A percentile compares a stretch with the other conserved stretches of the same genome.
Evolutionary conservation across 2,329 filamentous ascomycete genomes (phyloP).

Genomic region (Dactylellina leptospora): DNA sequence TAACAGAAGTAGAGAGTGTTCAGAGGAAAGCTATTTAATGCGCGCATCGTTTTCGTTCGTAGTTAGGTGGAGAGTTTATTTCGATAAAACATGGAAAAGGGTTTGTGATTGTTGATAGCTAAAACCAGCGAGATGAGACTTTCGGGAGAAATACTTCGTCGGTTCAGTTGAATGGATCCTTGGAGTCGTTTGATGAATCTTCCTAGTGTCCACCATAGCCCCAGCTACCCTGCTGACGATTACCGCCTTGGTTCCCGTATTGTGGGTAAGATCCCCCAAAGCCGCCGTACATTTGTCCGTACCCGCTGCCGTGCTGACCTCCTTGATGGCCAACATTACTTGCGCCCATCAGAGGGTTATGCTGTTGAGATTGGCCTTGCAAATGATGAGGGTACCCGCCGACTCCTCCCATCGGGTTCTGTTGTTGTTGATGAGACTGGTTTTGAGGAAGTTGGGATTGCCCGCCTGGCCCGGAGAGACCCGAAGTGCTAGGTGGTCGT

Average conservation of each 20-base stretch:
- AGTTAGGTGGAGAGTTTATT: conserved; percentile 43
- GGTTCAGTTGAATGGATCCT: conserved; percentile 12
- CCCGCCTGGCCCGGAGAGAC: conserved; percentile 54
- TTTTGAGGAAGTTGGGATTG: conserved; percentile 55
- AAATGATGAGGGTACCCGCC: conserved; percentile 53
- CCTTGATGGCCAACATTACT: conserved; percentile 33
- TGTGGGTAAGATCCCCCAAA: conserved; percentile 47
- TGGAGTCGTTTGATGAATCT: conserved; percentile 29
- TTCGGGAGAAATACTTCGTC: background rate
- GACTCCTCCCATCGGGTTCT: conserved; percentile 38
- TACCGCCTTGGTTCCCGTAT: conserved; percentile 41
- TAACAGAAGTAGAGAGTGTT: conserved; percentile 34
- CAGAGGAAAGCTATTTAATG: conserved; percentile 16
- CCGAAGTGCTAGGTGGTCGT: conserved; percentile 54
- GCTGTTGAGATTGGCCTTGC: conserved; percentile 48
- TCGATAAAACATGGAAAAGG: conserved; percentile 30
- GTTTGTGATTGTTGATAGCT: conserved; percentile 7
- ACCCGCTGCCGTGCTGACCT: conserved; percentile 31
- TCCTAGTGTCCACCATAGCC: conserved; percentile 52
- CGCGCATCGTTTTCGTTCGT: conserved; percentile 12
- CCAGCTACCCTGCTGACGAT: conserved; percentile 49
- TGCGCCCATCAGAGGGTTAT: conserved; percentile 48
- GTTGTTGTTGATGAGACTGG: conserved; percentile 49
- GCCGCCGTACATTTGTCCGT: conserved; percentile 46
- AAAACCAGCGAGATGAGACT: background rate